phyloP scores from a whole-genome alignment of 371 early-diverging fungal genomes.

The Chytridium lagenaria region DNA sequence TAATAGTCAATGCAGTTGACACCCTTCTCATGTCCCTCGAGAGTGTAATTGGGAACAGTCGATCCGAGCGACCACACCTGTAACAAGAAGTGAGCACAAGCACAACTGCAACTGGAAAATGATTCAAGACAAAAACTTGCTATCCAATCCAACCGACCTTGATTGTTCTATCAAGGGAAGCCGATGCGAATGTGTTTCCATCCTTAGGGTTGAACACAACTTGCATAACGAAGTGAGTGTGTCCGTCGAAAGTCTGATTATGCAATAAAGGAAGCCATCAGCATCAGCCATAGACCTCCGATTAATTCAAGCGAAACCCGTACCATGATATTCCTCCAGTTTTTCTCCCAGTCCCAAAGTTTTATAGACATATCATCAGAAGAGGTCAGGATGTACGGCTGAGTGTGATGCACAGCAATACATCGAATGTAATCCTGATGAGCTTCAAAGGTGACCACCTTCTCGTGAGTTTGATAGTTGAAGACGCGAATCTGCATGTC shows the following conservation, averaged over 20 bases:
- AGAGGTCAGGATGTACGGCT: conserved; percentile 89
- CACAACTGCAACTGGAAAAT: neutral
- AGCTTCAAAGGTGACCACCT: conserved; percentile 95
- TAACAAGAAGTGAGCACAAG: conserved; percentile 7
- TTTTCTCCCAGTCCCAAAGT: conserved; percentile 99
- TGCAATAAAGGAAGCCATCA: neutral
- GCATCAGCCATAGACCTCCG: neutral
- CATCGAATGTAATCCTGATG: conserved; percentile 98
- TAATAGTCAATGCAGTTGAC: conserved; percentile 96
- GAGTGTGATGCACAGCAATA: conserved; percentile 96
- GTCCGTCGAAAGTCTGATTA: conserved; percentile 85
- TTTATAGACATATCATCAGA: conserved; percentile 99
- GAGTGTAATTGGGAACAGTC: conserved; percentile 86
- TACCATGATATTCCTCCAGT: conserved; percentile 93
- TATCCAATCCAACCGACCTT: conserved; percentile 66
- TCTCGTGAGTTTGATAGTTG: conserved; percentile 99
- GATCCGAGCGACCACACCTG: conserved; percentile 87
- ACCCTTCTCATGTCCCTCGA: conserved; percentile 94
- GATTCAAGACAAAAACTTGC: neutral
- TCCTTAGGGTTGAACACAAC: conserved; percentile 96
- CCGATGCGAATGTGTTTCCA: conserved; percentile 95
- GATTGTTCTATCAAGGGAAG: conserved; percentile 90
- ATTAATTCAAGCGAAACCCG: neutral
- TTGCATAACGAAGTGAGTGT: conserved; percentile 97
- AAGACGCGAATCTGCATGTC: conserved; percentile 97